These are phyloP conservation scores for Globisporangium recalcitrans DNA, from an alignment of 352 stramenopile genomes.

Conservation along the genomic window DNA sequence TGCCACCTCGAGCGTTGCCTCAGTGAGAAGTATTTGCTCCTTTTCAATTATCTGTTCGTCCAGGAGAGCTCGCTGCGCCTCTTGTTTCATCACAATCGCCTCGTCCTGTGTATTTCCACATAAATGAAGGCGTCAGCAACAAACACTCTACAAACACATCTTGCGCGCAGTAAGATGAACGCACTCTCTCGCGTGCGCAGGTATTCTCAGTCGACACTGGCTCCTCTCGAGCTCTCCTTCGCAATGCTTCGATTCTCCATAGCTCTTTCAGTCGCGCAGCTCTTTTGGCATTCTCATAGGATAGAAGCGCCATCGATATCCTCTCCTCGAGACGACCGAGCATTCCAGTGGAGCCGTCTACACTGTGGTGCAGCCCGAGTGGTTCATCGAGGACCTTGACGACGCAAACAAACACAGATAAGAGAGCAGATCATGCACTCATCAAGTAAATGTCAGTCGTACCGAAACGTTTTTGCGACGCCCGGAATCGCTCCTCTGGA, in stretches of 20 bases:
- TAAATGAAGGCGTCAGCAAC: constrained; percentile 1
- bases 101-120: constrained; percentile 3
- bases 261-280: not conserved
- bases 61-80: constrained; percentile 10
- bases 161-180: not conserved
- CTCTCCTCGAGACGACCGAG: constrained; percentile 5
- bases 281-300: not conserved
- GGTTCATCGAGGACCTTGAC: constrained; percentile 8
- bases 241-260: not conserved
- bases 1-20: constrained; percentile 12
- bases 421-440: not conserved
- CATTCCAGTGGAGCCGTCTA: not conserved
- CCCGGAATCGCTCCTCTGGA: constrained; percentile 19
- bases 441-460: not conserved
- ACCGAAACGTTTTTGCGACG: constrained; percentile 1
- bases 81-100: constrained; percentile 1
- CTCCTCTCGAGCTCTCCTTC: not conserved
- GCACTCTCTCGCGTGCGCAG: not conserved
- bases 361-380: not conserved
- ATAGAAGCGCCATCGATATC: constrained; percentile 2
- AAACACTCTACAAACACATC: not conserved
- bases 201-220: not conserved
- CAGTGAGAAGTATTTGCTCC: not conserved
- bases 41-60: constrained; percentile 13
- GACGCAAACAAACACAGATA: not conserved